Evolutionary conservation across 305 asterid species (phyloP).

Genomic region (Solanum hybrid): DNA sequence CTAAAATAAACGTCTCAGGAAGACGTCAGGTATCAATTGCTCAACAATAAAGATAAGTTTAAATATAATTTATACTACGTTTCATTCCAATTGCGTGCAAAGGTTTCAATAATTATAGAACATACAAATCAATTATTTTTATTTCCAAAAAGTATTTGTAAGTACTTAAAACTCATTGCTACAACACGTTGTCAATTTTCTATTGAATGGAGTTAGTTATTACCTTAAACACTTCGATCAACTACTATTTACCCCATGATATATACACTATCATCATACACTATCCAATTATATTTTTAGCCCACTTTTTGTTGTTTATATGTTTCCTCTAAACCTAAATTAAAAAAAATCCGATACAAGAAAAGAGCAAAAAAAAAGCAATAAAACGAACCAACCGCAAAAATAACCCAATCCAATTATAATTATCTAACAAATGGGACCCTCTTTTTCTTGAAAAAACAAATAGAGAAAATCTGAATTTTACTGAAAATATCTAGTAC

Average conservation of each 20-base stretch:
- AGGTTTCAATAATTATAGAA: neutral
- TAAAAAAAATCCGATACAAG: neutral
- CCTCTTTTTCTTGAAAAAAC: neutral
- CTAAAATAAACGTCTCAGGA: no score
- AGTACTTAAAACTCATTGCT: no score
- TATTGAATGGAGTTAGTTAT: no score
- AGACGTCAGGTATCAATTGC: neutral
- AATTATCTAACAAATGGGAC: neutral
- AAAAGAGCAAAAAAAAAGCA: neutral
- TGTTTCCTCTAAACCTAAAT: neutral
- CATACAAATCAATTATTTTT: no score
- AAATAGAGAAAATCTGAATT: neutral
- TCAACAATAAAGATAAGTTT: neutral
- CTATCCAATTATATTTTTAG: neutral
- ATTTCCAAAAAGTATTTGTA: neutral
- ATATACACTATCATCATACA: neutral
- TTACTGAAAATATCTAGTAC: neutral
- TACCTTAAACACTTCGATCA: neutral
- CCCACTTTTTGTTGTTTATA: neutral
- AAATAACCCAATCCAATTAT: neutral
- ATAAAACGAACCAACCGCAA: neutral
- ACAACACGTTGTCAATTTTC: neutral
- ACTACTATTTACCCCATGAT: neutral
- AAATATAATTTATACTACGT: neutral
- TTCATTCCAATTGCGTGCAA: neutral